Conservation (phyloP, 2,329 filamentous ascomycete genomes). For the Fusarium redolens region DNA sequence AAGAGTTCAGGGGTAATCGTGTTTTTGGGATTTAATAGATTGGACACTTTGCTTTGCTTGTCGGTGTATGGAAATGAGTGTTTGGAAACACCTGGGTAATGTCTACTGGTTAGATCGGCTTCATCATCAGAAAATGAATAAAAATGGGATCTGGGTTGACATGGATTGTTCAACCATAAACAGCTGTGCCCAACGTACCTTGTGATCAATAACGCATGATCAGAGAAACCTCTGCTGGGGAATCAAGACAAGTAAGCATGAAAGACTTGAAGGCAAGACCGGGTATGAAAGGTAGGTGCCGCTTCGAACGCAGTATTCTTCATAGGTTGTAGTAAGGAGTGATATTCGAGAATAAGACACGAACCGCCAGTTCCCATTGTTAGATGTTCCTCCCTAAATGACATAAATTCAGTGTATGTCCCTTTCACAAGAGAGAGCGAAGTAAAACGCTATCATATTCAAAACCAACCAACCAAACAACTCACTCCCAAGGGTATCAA, state of each 20-base stretch:
- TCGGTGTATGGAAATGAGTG: slow-evolving; percentile 16
- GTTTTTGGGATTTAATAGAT: slow-evolving; percentile 28
- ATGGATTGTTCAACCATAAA: slow-evolving; percentile 15
- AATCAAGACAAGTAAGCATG: neutral
- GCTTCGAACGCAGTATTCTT: neutral
- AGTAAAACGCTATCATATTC: neutral
- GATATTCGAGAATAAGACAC: neutral
- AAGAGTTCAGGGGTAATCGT: slow-evolving; percentile 26
- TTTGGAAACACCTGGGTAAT: slow-evolving; percentile 38
- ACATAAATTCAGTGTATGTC: neutral
- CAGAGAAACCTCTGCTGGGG: neutral
- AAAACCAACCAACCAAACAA: neutral
- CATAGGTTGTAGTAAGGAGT: neutral
- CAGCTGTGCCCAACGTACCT: neutral
- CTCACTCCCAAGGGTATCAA: slow-evolving; percentile 44
- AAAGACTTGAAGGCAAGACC: neutral
- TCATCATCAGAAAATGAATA: slow-evolving; percentile 32
- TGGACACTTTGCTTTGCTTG: slow-evolving; percentile 22
- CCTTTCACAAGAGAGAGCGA: neutral
- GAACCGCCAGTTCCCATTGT: neutral
- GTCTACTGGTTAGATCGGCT: slow-evolving; percentile 47
- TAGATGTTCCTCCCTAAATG: neutral
- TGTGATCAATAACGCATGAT: neutral
- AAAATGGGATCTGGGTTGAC: slow-evolving; percentile 22
- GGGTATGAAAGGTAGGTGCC: no score